Conservation (phyloP, 2,329 filamentous ascomycete species). For the Neofusicoccum ribis region DNA sequence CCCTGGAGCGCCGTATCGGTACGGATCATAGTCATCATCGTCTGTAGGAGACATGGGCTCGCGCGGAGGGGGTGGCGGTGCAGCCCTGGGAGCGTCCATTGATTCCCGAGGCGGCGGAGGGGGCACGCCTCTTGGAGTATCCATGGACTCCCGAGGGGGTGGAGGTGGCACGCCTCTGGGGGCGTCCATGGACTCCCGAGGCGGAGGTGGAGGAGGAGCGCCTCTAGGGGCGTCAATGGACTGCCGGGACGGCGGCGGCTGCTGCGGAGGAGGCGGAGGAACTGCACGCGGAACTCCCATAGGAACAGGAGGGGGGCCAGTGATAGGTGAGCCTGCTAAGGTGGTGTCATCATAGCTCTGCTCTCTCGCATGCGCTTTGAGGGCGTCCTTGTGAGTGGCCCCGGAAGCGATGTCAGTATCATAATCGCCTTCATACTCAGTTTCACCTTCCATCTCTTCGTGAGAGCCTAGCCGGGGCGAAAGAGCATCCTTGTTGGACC, state of each 20-base stretch:
- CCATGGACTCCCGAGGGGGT: slow-evolving; percentile 67
- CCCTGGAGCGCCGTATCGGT: slow-evolving; percentile 48
- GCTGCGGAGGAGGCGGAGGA: slow-evolving; percentile 58
- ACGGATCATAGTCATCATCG: slow-evolving; percentile 71
- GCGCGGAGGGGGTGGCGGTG: slow-evolving; percentile 61
- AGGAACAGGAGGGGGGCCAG: slow-evolving; percentile 33
- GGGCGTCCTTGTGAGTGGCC: slow-evolving; percentile 87
- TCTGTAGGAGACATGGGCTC: slow-evolving; percentile 31
- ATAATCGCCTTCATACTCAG: slow-evolving; percentile 96
- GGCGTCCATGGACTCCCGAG: slow-evolving; percentile 67
- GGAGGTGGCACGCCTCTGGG: slow-evolving; percentile 68
- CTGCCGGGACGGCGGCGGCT: slow-evolving; percentile 53
- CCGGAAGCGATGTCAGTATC: slow-evolving; percentile 96
- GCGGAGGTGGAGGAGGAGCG: slow-evolving; percentile 67
- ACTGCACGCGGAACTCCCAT: slow-evolving; percentile 42
- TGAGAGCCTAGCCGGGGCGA: slow-evolving; percentile 34
- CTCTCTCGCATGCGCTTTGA: slow-evolving; percentile 78
- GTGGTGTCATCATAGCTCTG: slow-evolving; percentile 70
- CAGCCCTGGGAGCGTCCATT: slow-evolving; percentile 46
- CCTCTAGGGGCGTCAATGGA: slow-evolving; percentile 72
- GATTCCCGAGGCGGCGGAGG: slow-evolving; percentile 56
- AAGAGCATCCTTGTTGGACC: slow-evolving; percentile 32
- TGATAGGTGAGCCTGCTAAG: slow-evolving; percentile 49
- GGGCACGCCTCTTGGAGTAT: slow-evolving; percentile 69
- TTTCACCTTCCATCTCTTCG: slow-evolving; percentile 75